phyloP scores from a whole-genome alignment of 2,329 filamentous ascomycete genomes.

The Alternaria sp. region DNA sequence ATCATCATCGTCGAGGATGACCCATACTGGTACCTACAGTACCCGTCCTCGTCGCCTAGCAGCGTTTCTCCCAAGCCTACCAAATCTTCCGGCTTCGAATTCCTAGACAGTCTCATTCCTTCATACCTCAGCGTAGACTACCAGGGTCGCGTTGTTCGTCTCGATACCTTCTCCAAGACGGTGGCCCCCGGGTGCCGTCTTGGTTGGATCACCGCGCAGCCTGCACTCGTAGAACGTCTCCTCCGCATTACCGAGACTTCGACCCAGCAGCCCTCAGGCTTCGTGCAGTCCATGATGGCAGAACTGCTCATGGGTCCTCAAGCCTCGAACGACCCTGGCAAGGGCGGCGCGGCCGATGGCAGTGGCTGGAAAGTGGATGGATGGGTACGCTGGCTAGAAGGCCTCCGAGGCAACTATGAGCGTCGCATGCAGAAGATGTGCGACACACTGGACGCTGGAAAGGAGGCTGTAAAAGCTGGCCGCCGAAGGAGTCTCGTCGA shows the following conservation, averaged over 20 bases:
- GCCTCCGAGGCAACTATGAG: constrained; percentile 83
- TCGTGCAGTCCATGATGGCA: constrained; percentile 83
- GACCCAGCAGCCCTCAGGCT: constrained; percentile 86
- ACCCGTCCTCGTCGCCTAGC: constrained; percentile 68
- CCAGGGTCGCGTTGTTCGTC: constrained; percentile 84
- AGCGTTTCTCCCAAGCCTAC: constrained; percentile 46
- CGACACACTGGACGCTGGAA: constrained; percentile 71
- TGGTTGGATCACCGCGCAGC: constrained; percentile 89
- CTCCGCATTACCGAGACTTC: constrained; percentile 75
- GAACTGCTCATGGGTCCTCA: constrained; percentile 77
- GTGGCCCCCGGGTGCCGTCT: constrained; percentile 87
- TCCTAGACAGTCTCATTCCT: constrained; percentile 82
- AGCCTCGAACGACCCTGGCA: constrained; percentile 56
- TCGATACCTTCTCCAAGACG: constrained; percentile 95
- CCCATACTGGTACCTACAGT: constrained; percentile 95
- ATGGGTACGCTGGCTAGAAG: constrained; percentile 91
- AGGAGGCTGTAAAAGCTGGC: constrained; percentile 70
- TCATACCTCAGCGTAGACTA: constrained; percentile 82
- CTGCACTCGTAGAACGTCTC: constrained; percentile 76
- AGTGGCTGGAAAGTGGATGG: constrained; percentile 79
- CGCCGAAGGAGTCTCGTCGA: constrained; percentile 45
- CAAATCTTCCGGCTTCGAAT: constrained; percentile 71
- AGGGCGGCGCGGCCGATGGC: constrained; percentile 57
- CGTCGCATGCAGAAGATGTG: constrained; percentile 84
- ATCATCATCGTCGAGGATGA: constrained; percentile 93